These are phyloP conservation scores for Fusarium pininemorale DNA, from an alignment of 2,329 filamentous ascomycete species.

Conservation along the genomic window DNA sequence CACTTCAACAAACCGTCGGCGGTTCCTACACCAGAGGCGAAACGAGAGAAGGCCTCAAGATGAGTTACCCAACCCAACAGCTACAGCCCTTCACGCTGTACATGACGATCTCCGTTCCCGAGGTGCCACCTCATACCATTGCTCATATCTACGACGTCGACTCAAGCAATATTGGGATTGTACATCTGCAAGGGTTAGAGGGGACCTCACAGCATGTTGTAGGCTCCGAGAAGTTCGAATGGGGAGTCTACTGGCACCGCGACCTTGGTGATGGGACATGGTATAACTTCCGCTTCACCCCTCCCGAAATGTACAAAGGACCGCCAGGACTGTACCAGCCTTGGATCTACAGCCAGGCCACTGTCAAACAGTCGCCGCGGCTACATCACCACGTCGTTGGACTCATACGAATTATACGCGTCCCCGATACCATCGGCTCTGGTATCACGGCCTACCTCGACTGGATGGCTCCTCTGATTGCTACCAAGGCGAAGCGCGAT, in stretches of 20 bases:
- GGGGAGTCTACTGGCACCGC: constrained; percentile 50
- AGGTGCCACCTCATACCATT: constrained; percentile 3
- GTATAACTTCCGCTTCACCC: constrained; percentile 34
- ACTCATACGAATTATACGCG: constrained; percentile 42
- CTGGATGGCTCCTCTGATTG: constrained; percentile 43
- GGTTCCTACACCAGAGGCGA: not conserved
- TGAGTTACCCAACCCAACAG: constrained; percentile 30
- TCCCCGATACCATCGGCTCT: constrained; percentile 24
- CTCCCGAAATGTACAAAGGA: not conserved
- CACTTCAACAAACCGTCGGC: not conserved
- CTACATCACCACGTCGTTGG: constrained; percentile 45
- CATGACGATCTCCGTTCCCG: constrained; percentile 37
- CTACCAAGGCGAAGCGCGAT: constrained; percentile 36
- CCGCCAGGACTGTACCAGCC: constrained; percentile 15
- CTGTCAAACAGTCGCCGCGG: constrained; percentile 40
- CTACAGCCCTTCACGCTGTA: constrained; percentile 40
- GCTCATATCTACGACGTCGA: constrained; percentile 19
- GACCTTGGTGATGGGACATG: constrained; percentile 39
- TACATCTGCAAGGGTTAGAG: constrained; percentile 29
- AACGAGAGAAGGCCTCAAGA: not conserved
- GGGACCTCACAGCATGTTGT: constrained; percentile 27
- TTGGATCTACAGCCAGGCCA: constrained; percentile 30
- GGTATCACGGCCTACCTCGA: constrained; percentile 45
- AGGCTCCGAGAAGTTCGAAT: constrained; percentile 46
- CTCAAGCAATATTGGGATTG: constrained; percentile 2